These are phyloP conservation scores for Neofusicoccum cordaticola DNA, from an alignment of 2,329 filamentous ascomycete genomes.

Conservation along the genomic window DNA sequence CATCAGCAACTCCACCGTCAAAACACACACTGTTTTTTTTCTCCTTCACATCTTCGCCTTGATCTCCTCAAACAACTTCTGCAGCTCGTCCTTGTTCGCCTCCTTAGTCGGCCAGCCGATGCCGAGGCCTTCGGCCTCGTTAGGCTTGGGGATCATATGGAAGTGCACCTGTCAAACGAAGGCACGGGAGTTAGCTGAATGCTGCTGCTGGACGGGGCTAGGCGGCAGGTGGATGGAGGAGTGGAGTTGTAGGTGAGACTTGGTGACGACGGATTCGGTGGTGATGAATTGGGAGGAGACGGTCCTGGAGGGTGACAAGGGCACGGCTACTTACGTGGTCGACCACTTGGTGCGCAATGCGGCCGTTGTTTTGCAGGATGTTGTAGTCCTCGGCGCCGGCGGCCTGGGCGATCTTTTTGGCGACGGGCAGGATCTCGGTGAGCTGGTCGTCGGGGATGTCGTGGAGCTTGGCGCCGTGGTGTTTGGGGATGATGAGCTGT, in stretches of 20 bases:
- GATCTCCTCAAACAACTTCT: conserved; percentile 75
- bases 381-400: conserved; percentile 82
- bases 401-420: conserved; percentile 81
- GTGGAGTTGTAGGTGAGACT: neutral
- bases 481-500: conserved; percentile 93
- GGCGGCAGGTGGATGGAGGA: neutral
- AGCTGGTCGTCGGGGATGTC: conserved; percentile 92
- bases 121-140: conserved; percentile 72
- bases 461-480: conserved; percentile 84
- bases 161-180: conserved; percentile 69
- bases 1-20: too few species aligned
- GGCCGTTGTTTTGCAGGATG: conserved; percentile 92
- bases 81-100: conserved; percentile 78
- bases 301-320: neutral
- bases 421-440: conserved; percentile 76
- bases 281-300: neutral
- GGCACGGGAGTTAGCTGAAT: too few species aligned
- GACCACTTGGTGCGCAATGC: conserved; percentile 86
- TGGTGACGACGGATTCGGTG: neutral
- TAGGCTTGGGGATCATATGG: conserved; percentile 97
- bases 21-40: too few species aligned
- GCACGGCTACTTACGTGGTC: conserved; percentile 66
- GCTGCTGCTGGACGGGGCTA: too few species aligned
- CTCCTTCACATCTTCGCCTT: conserved; percentile 62
- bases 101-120: conserved; percentile 75